Percentiles rank a stretch among this genome's conserved stretches.
Conservation (phyloP, 257 asterid species). For the Solanum ossicruentum region DNA sequence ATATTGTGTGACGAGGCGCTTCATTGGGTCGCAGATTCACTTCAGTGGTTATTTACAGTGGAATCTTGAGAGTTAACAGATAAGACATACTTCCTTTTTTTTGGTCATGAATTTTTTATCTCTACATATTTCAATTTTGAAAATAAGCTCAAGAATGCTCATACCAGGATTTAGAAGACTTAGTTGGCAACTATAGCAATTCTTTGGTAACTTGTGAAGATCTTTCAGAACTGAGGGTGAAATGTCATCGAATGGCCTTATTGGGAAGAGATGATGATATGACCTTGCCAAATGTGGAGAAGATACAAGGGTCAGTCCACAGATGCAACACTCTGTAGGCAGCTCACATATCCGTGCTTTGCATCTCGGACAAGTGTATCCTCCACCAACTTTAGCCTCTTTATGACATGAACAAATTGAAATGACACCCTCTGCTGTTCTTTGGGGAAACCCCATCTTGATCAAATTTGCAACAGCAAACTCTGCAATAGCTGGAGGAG, state of each 20-base stretch:
- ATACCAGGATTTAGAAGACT: conserved; percentile 71
- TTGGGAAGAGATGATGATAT: conserved; percentile 91
- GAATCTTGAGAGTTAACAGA: not conserved
- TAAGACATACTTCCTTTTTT: not conserved
- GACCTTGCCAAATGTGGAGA: conserved; percentile 98
- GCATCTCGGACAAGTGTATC: conserved; percentile 98
- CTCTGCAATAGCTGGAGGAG: conserved; percentile 99
- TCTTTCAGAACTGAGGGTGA: conserved; percentile 32
- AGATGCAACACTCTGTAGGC: conserved; percentile 81
- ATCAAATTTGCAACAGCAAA: conserved; percentile 85
- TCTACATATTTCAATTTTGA: not conserved
- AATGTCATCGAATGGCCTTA: conserved; percentile 80
- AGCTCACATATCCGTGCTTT: conserved; percentile 88
- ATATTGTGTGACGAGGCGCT: not conserved
- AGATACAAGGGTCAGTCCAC: conserved; percentile 92
- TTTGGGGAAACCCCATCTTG: conserved; percentile 96
- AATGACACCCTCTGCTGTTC: conserved; percentile 87
- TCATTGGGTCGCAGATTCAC: not conserved
- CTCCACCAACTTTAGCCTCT: conserved; percentile 88
- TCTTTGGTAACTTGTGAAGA: conserved; percentile 29
- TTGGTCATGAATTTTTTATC: not conserved
- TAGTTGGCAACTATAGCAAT: conserved; percentile 82
- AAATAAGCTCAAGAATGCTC: not conserved
- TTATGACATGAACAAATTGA: conserved; percentile 94
- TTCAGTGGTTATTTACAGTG: not conserved